A percentile compares a stretch with the other conserved stretches of the same genome.
phyloP scores from a whole-genome alignment of 306 rosid species.

The Vicia sativa region DNA sequence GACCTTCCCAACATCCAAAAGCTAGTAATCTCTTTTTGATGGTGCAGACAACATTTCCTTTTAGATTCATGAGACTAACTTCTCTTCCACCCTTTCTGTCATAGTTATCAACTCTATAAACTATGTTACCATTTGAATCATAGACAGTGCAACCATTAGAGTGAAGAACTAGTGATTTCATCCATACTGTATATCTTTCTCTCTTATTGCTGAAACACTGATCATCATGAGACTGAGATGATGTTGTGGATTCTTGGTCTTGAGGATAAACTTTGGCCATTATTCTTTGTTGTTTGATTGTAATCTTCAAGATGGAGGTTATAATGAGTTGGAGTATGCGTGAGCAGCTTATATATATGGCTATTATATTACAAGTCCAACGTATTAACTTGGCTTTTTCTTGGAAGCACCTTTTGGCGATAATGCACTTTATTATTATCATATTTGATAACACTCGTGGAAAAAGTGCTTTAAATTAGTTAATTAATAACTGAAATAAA shows the following conservation, averaged over 20 bases:
- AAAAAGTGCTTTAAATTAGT: not conserved
- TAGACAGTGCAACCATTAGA: too few species aligned
- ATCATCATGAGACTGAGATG: slow-evolving; percentile 9
- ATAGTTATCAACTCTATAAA: too few species aligned
- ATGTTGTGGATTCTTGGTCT: slow-evolving; percentile 14
- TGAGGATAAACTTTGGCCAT: slow-evolving; percentile 56
- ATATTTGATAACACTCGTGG: slow-evolving; percentile 23
- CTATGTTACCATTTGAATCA: too few species aligned
- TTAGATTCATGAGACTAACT: too few species aligned
- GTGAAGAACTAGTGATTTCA: too few species aligned
- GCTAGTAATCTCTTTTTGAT: too few species aligned
- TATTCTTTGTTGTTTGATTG: not conserved
- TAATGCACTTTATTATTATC: not conserved
- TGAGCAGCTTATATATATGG: slow-evolving; percentile 38
- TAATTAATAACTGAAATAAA: slow-evolving; percentile 7
- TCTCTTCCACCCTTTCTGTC: too few species aligned
- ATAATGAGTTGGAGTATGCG: not conserved
- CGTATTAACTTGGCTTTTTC: slow-evolving; percentile 24
- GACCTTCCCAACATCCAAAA: too few species aligned
- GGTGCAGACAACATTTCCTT: too few species aligned
- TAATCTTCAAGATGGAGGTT: not conserved
- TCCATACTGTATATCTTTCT: too few species aligned
- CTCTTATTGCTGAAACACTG: slow-evolving; percentile 37
- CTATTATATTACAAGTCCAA: not conserved
- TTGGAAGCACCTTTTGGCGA: slow-evolving; percentile 17